Percentiles rank a stretch among this genome's conserved stretches.
Conservation (phyloP, 176 grass and related monocot genomes). For the Poa annua region DNA sequence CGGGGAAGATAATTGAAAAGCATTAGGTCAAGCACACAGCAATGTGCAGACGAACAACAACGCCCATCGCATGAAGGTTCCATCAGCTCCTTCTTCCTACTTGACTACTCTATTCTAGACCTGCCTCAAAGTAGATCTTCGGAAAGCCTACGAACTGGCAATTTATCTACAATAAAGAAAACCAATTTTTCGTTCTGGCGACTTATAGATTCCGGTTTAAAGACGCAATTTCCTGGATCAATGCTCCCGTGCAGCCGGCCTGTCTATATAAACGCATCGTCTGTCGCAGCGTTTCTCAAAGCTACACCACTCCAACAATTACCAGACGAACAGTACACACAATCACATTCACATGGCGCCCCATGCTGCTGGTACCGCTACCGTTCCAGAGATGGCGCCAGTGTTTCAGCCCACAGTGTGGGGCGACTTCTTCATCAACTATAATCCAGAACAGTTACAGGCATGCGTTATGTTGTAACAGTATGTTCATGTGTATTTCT, state of each 20-base stretch:
- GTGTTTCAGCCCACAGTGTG: conserved; percentile 31
- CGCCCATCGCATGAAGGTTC: not conserved
- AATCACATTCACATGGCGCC: conserved; percentile 24
- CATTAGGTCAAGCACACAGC: not conserved
- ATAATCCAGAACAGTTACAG: conserved; percentile 30
- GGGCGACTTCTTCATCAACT: conserved; percentile 49
- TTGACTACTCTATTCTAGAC: not conserved
- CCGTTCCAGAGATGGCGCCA: conserved; percentile 1
- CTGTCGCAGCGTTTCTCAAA: not conserved
- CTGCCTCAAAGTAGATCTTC: too few species aligned
- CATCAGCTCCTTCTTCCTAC: not conserved
- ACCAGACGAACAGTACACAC: not conserved
- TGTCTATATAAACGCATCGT: conserved; percentile 11
- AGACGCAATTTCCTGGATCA: not conserved
- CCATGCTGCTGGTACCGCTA: not conserved
- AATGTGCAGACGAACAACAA: not conserved
- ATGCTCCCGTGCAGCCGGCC: not conserved
- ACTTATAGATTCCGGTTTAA: not conserved
- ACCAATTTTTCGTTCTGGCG: too few species aligned
- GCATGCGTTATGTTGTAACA: not conserved
- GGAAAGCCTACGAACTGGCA: too few species aligned
- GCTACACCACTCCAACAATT: not conserved
- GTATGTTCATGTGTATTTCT: not conserved
- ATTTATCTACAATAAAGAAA: too few species aligned
- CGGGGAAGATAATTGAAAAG: not conserved